Conservation (phyloP, 2,329 filamentous ascomycete species). For the Neopestalotiopsis rosae region DNA sequence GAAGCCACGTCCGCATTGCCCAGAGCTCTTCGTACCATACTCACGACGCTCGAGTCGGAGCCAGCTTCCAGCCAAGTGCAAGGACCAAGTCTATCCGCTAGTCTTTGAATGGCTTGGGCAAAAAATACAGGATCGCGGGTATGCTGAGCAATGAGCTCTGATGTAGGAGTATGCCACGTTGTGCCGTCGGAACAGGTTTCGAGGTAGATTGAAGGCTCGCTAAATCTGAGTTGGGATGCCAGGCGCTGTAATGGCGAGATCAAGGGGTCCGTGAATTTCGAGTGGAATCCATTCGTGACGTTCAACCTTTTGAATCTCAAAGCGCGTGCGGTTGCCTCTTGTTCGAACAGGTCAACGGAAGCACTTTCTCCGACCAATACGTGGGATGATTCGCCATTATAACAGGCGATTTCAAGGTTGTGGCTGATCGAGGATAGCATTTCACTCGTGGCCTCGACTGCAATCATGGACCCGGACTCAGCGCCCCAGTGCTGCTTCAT, state of each 20-base stretch:
- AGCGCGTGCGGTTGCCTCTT: not conserved
- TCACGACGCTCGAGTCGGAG: constrained; percentile 36
- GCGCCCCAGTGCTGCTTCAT: constrained; percentile 47
- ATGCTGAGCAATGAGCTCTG: constrained; percentile 32
- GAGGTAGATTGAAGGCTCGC: not conserved
- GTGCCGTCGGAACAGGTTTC: constrained; percentile 24
- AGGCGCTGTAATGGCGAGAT: not conserved
- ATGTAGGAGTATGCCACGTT: constrained; percentile 1
- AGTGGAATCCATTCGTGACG: constrained; percentile 15
- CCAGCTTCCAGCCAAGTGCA: constrained; percentile 42
- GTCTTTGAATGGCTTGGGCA: constrained; percentile 32
- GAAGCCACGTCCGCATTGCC: constrained; percentile 12
- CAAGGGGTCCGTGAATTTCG: constrained; percentile 4
- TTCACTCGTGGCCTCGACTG: constrained; percentile 43
- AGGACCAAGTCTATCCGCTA: constrained; percentile 27
- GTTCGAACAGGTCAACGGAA: constrained; percentile 56
- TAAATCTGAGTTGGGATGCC: not conserved
- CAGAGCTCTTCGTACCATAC: constrained; percentile 38
- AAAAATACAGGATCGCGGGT: constrained; percentile 41
- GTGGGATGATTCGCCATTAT: constrained; percentile 60
- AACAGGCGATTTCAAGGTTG: constrained; percentile 39
- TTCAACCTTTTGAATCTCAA: constrained; percentile 7
- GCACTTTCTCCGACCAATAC: constrained; percentile 35
- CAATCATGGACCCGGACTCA: constrained; percentile 49
- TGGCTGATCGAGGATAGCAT: constrained; percentile 36